A percentile compares a stretch with the other conserved stretches of the same genome.
Conservation (phyloP, 305 asterid genomes). For the Fraxinus velutina region DNA sequence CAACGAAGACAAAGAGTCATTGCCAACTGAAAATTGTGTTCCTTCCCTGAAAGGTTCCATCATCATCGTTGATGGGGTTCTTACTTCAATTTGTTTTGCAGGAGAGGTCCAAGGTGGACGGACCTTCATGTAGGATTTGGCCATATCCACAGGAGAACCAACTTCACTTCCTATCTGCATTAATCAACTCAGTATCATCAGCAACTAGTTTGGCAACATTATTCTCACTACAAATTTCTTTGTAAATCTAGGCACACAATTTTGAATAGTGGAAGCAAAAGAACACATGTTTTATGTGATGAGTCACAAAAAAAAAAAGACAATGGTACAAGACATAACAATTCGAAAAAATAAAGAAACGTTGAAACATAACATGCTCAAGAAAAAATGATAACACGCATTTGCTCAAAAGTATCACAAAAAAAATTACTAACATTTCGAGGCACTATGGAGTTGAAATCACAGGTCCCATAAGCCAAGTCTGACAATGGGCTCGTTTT, state of each 20-base stretch:
- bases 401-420: conserved; percentile 10
- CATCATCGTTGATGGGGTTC: conserved; percentile 47
- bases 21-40: conserved; percentile 41
- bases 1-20: conserved; percentile 45
- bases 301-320: not conserved
- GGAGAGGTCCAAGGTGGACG: conserved; percentile 84
- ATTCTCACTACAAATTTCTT: conserved; percentile 23
- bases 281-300: not conserved
- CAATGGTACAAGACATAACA: not conserved
- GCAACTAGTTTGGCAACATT: conserved; percentile 13
- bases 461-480: conserved; percentile 35
- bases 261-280: conserved; percentile 6
- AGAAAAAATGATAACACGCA: not conserved
- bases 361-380: conserved; percentile 6
- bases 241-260: conserved; percentile 12
- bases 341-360: not conserved
- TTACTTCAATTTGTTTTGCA: conserved; percentile 35
- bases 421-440: conserved; percentile 36
- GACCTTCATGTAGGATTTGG: conserved; percentile 67
- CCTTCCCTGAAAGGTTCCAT: conserved; percentile 48
- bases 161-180: conserved; percentile 53
- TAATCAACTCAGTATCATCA: conserved; percentile 16
- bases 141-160: conserved; percentile 76
- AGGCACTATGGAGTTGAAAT: conserved; percentile 25
- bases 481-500: conserved; percentile 43